Evolutionary conservation across 139 green algal genomes (phyloP), one percentile per base, ranked within the genome.

Genomic region (Diplosphaera chodatii): DNA sequence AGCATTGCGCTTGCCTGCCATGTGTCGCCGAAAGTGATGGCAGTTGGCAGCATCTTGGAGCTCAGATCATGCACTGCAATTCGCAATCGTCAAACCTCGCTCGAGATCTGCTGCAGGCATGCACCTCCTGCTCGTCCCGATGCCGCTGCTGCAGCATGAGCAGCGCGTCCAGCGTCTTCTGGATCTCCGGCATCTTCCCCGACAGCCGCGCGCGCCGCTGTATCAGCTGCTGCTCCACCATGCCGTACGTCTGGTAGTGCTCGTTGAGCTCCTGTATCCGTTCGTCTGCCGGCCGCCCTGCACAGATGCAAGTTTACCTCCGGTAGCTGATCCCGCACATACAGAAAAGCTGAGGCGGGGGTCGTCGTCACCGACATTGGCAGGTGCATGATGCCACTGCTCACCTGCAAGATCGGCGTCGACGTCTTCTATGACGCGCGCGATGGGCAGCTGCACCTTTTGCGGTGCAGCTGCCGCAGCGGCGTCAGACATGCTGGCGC

Each of bases 341-440:
- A n/a, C n/a, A n/a, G n/a, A n/a, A n/a, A n/a, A n/a, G n/a, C n/a
- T n/a, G n/a, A n/a, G n/a, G n/a, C n/a, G n/a, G n/a, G n/a, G n/a
- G n/a, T n/a, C n/a, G n/a, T n/a, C n/a, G n/a, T n/a, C n/a, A n/a
- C n/a, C n/a, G n/a, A n/a, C n/a, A n/a, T n/a, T n/a, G n/a, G n/a
- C n/a, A n/a, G n/a, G n/a, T n/a, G n/a, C n/a, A n/a, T n/a, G n/a
- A n/a, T n/a, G n/a, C n/a, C n/a, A n/a, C n/a, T 59, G 18, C 71
- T 33, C 63, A 83, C 78, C 81, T 77, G 73, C 56, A 32, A 88
- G 33, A 68, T 73, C 85, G 5, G 66, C 56, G 0, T 67, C 40
- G 10, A 91, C 84, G 30, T 90, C 75, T 48, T 85, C 80, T 29
- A 91, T 86, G 66, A 87, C 90, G 33, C 70, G 40, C 0, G 83